A percentile compares a stretch with the other conserved stretches of the same genome.
phyloP scores from a whole-genome alignment of 2,329 filamentous ascomycete genomes.

The Fusarium sp. region DNA sequence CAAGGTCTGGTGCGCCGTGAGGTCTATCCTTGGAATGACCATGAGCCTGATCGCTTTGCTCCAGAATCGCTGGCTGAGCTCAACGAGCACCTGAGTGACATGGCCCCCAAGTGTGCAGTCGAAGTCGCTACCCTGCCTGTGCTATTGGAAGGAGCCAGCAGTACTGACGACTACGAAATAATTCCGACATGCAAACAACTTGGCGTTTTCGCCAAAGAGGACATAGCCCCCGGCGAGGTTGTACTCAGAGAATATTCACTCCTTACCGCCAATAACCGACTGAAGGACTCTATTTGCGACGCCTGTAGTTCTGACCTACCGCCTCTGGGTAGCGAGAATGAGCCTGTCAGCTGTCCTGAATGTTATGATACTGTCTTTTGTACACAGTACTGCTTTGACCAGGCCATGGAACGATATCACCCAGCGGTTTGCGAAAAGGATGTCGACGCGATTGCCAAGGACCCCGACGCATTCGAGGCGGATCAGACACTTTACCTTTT shows the following conservation, averaged over 20 bases:
- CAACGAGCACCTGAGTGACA: conserved; percentile 74
- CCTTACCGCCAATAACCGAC: conserved; percentile 87
- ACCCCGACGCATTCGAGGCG: conserved; percentile 69
- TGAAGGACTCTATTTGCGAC: conserved; percentile 89
- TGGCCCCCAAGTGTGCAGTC: conserved; percentile 86
- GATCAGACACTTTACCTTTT: conserved; percentile 72
- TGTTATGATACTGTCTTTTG: conserved; percentile 77
- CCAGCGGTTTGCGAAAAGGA: conserved; percentile 75
- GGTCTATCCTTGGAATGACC: conserved; percentile 76
- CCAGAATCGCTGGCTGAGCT: conserved; percentile 75
- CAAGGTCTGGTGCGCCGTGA: conserved; percentile 76
- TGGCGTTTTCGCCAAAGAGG: conserved; percentile 87
- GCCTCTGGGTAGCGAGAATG: conserved; percentile 60
- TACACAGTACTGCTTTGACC: conserved; percentile 67
- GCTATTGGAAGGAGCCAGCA: conserved; percentile 68
- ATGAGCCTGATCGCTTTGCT: conserved; percentile 78
- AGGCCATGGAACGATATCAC: conserved; percentile 71
- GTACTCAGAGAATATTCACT: conserved; percentile 87
- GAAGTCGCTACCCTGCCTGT: conserved; percentile 80
- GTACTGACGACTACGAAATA: conserved; percentile 60
- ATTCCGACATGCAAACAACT: conserved; percentile 78
- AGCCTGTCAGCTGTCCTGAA: conserved; percentile 66
- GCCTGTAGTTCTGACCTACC: conserved; percentile 84
- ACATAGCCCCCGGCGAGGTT: conserved; percentile 79
- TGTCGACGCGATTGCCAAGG: conserved; percentile 73